Evolutionary conservation across 225 moss, liverwort and hornwort genomes (phyloP).

Genomic region (Thuidium tamariscinum): DNA sequence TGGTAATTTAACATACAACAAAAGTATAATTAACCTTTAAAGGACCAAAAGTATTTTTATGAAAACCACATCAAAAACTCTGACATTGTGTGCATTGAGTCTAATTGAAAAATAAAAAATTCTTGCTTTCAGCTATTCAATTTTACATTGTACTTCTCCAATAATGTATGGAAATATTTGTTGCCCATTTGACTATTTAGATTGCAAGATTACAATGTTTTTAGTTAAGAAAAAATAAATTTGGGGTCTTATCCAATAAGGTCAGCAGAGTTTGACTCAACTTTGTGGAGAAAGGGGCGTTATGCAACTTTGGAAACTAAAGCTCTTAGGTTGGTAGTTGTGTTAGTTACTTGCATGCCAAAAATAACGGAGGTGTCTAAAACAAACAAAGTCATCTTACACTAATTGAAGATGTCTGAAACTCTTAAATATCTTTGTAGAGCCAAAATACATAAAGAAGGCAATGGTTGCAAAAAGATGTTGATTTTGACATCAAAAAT

Average conservation of each 20-base stretch:
- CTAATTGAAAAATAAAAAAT: not conserved
- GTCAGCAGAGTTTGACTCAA: not conserved
- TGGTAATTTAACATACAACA: not conserved
- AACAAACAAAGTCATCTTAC: not conserved
- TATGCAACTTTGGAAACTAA: not conserved
- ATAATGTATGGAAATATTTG: fast-evolving
- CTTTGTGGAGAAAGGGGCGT: fast-evolving
- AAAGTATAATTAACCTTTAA: not conserved
- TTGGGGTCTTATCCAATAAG: fast-evolving
- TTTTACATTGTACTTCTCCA: not conserved
- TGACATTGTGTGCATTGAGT: not conserved
- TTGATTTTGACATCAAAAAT: not conserved
- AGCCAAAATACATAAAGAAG: fast-evolving
- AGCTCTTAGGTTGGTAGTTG: fast-evolving
- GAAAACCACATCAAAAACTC: too few relatives aligned
- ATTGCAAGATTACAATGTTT: not conserved
- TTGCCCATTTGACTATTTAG: fast-evolving
- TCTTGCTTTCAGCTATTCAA: fast-evolving
- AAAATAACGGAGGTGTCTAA: not conserved
- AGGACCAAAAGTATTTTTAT: too few relatives aligned
- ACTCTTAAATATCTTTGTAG: not conserved
- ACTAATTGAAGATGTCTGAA: not conserved
- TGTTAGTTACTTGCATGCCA: not conserved
- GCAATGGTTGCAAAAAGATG: fast-evolving
- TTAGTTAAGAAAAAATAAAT: not conserved